Evolutionary conservation across 352 stramenopile genomes (phyloP).

Genomic region (Pythium periplocum): DNA sequence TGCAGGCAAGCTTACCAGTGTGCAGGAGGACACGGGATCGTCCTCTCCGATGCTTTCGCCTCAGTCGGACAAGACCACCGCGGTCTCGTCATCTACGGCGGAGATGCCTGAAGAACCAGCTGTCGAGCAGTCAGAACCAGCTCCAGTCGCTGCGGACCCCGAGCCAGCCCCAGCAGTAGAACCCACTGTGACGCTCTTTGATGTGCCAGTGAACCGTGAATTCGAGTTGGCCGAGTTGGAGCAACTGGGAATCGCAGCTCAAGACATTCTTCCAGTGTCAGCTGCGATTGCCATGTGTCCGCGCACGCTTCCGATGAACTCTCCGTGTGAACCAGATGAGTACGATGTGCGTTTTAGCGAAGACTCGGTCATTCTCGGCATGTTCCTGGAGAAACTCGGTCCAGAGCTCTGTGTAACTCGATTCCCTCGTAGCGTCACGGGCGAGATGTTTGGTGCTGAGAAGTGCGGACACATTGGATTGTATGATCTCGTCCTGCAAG

Average conservation of each 20-base stretch:
- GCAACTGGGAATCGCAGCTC: conserved; percentile 40
- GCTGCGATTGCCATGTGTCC: conserved; percentile 75
- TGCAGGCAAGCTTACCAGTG: conserved; percentile 21
- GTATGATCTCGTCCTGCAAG: conserved; percentile 69
- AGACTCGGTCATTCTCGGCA: conserved; percentile 64
- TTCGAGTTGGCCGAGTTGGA: conserved; percentile 48
- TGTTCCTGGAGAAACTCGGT: conserved; percentile 78
- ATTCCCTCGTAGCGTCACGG: conserved; percentile 60
- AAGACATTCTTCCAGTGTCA: conserved; percentile 77
- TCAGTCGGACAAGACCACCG: not conserved
- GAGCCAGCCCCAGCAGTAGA: too few species aligned
- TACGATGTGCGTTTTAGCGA: conserved; percentile 77
- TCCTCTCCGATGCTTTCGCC: conserved; percentile 11
- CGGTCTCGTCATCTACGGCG: conserved; percentile 5
- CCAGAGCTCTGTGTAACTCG: conserved; percentile 71
- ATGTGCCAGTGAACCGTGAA: conserved; percentile 46
- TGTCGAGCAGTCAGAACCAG: not conserved
- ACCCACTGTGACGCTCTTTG: conserved; percentile 22
- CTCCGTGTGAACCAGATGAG: conserved; percentile 37
- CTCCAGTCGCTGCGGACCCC: conserved; percentile 2
- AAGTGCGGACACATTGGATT: conserved; percentile 66
- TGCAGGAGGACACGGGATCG: conserved; percentile 9
- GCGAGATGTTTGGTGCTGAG: conserved; percentile 71
- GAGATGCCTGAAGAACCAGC: not conserved
- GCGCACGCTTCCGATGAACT: conserved; percentile 71